Conservation (phyloP, 2,329 filamentous ascomycete genomes). For the Sporothrix pallida region DNA sequence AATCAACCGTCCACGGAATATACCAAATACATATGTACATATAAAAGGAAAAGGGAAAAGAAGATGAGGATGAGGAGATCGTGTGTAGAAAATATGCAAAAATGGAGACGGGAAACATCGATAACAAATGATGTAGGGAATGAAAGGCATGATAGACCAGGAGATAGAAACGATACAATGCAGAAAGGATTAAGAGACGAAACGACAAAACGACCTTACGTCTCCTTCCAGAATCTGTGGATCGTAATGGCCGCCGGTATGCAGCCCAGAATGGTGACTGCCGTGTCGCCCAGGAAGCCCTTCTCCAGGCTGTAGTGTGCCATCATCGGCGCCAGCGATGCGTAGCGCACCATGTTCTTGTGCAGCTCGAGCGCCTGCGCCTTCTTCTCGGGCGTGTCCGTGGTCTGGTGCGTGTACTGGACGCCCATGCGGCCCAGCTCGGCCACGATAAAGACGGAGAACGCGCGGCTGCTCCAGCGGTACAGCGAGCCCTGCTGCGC, state of each 20-base stretch:
- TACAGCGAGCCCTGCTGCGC: constrained; percentile 66
- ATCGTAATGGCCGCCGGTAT: constrained; percentile 55
- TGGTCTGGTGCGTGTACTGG: constrained; percentile 49
- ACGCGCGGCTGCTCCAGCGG: constrained; percentile 77
- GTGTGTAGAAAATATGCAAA: too few species aligned
- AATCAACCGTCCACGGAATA: background rate
- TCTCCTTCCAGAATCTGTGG: constrained; percentile 53
- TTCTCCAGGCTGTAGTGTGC: constrained; percentile 79
- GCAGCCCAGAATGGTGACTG: constrained; percentile 51
- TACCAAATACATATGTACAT: constrained; percentile 15
- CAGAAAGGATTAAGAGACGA: background rate
- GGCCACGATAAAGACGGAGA: constrained; percentile 77
- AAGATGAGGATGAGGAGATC: background rate
- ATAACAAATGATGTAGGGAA: background rate
- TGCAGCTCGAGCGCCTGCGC: constrained; percentile 62
- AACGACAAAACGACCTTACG: constrained; percentile 36
- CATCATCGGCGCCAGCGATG: constrained; percentile 81
- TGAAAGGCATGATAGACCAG: background rate
- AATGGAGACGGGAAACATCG: background rate
- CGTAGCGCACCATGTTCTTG: constrained; percentile 70
- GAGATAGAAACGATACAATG: background rate
- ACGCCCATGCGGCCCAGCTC: constrained; percentile 71
- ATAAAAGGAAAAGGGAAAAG: background rate
- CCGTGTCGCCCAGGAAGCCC: constrained; percentile 56
- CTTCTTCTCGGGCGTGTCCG: constrained; percentile 50